Evolutionary conservation across 2,329 filamentous ascomycete genomes (phyloP).

Genomic region (Microdochium bolleyi): DNA sequence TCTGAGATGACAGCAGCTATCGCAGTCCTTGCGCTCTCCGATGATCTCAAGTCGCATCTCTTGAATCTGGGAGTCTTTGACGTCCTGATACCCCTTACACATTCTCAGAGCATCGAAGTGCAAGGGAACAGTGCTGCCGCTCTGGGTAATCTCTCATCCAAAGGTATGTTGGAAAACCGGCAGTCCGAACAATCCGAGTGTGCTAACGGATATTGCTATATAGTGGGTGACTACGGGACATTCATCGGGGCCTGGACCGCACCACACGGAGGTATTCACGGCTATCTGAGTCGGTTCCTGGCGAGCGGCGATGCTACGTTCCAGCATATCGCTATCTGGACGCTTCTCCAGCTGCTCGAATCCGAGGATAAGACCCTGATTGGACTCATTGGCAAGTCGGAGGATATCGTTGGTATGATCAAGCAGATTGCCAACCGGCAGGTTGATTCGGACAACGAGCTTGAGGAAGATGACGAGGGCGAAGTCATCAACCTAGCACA

Average conservation of each 20-base stretch:
- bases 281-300: constrained; percentile 87
- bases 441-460: constrained; percentile 79
- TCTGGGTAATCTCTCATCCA: constrained; percentile 90
- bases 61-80: constrained; percentile 92
- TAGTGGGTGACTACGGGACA: constrained; percentile 93
- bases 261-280: constrained; percentile 89
- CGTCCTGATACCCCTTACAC: constrained; percentile 88
- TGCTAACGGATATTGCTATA: constrained; percentile 6
- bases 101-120: constrained; percentile 93
- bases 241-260: constrained; percentile 93
- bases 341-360: constrained; percentile 86
- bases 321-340: constrained; percentile 99
- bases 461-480: constrained; percentile 82
- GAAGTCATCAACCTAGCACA: constrained; percentile 90
- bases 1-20: constrained; percentile 99
- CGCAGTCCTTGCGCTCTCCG: constrained; percentile 87
- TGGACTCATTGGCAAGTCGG: constrained; percentile 77
- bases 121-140: constrained; percentile 97
- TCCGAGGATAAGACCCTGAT: constrained; percentile 90
- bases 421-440: constrained; percentile 84
- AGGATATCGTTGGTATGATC: constrained; percentile 88
- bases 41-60: constrained; percentile 88
- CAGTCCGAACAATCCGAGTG: background rate
- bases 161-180: constrained; percentile 53
- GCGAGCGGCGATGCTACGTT: constrained; percentile 94